Evolutionary conservation across 176 grass and related monocot genomes (phyloP).

Genomic region (Carex scoparia): DNA sequence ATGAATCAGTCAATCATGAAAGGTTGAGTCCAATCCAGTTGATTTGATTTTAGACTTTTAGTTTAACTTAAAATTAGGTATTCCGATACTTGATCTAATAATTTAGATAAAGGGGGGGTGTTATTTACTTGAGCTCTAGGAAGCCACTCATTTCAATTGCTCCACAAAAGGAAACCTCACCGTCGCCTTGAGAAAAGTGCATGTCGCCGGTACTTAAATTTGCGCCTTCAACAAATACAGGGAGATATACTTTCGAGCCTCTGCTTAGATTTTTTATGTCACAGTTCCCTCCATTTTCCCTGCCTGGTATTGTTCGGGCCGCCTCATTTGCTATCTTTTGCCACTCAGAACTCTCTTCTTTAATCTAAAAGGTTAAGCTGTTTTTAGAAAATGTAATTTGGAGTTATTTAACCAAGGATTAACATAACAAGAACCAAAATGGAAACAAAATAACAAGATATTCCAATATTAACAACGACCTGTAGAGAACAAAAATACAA

Average conservation of each 20-base stretch:
- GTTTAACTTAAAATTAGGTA: neutral
- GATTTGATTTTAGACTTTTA: neutral
- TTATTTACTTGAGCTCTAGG: constrained; percentile 86
- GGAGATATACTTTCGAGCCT: constrained; percentile 93
- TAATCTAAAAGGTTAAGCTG: constrained; percentile 37
- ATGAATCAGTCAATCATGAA: neutral
- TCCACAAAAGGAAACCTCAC: constrained; percentile 90
- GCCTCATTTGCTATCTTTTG: constrained; percentile 70
- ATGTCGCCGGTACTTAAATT: constrained; percentile 88
- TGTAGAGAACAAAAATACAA: neutral
- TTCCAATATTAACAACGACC: neutral
- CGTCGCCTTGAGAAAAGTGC: constrained; percentile 93
- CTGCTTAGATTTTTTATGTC: constrained; percentile 93
- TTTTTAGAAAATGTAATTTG: neutral
- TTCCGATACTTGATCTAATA: neutral
- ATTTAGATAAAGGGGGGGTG: constrained; percentile 8
- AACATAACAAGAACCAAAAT: neutral
- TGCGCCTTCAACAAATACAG: constrained; percentile 86
- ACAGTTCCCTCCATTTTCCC: constrained; percentile 91
- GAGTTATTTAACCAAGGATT: neutral
- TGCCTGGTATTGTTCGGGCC: constrained; percentile 81
- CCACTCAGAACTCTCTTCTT: constrained; percentile 62
- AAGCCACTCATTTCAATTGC: constrained; percentile 99
- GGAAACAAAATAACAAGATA: neutral
- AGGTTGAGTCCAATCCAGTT: neutral